These are phyloP conservation scores for Lipomyces lipofer DNA, from an alignment of 805 yeast genomes.

Conservation along the genomic window DNA sequence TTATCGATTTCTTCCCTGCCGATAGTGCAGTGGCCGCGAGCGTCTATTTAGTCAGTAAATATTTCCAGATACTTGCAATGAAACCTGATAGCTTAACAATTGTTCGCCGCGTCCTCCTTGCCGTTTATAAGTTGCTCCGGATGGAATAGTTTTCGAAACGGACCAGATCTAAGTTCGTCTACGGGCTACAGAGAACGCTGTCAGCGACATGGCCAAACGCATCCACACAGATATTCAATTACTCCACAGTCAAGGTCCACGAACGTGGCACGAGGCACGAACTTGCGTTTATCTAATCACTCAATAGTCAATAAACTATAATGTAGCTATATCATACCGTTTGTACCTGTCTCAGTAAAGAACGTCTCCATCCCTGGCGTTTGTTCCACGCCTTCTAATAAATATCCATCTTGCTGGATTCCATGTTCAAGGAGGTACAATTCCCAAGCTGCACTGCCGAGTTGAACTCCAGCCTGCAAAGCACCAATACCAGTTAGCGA, in stretches of 20 bases:
- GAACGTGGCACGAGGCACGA: constrained; percentile 95
- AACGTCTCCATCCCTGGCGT: constrained; percentile 96
- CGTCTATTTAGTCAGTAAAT: constrained; percentile 42
- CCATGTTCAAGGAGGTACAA: constrained; percentile 96
- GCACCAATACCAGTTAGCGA: background rate
- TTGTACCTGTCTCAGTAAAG: constrained; percentile 92
- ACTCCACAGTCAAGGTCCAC: constrained; percentile 98
- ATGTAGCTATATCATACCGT: constrained; percentile 31
- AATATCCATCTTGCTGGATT: constrained; percentile 91
- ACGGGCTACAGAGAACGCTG: constrained; percentile 37
- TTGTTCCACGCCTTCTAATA: constrained; percentile 44
- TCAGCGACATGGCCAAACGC: background rate
- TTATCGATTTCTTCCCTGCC: constrained; percentile 95
- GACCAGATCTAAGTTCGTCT: constrained; percentile 94
- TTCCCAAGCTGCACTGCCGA: constrained; percentile 99
- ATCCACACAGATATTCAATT: constrained; percentile 53
- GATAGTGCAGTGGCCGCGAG: constrained; percentile 97
- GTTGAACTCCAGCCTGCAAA: constrained; percentile 88
- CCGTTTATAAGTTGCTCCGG: constrained; percentile 97
- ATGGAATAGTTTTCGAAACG: constrained; percentile 87
- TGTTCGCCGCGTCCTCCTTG: constrained; percentile 98
- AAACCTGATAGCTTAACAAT: too few relatives aligned
- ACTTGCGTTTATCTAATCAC: constrained; percentile 67
- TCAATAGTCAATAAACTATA: background rate
- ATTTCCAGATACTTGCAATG: too few relatives aligned